These are phyloP conservation scores for Hymenoscyphus fraxineus DNA, from an alignment of 2,329 filamentous ascomycete species.

Conservation along the genomic window DNA sequence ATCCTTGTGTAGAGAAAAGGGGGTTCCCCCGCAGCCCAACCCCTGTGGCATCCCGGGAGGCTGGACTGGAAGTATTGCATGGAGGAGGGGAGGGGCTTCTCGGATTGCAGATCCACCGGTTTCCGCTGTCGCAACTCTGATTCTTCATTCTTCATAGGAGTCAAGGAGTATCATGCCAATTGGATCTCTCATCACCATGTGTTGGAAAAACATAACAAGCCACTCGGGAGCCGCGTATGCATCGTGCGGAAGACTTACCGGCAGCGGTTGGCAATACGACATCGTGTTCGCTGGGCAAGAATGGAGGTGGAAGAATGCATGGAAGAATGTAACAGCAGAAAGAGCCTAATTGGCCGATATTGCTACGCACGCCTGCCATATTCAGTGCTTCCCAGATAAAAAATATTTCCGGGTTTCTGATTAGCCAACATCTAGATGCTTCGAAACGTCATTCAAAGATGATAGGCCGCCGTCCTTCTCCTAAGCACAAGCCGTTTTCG, in stretches of 20 bases:
- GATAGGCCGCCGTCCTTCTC: not conserved
- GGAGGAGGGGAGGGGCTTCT: not conserved
- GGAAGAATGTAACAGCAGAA: not conserved
- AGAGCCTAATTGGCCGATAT: not conserved
- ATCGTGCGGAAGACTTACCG: too few relatives aligned
- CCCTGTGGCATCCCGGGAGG: not conserved
- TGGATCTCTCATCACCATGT: not conserved
- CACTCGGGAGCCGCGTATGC: too few relatives aligned
- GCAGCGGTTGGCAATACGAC: too few relatives aligned
- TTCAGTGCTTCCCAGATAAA: not conserved
- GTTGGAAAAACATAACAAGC: too few relatives aligned
- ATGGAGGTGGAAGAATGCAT: not conserved
- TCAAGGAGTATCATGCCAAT: not conserved
- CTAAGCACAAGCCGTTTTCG: not conserved
- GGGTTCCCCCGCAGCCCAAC: not conserved
- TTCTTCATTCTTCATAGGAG: not conserved
- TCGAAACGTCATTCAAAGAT: not conserved
- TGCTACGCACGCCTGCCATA: not conserved
- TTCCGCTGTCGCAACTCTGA: not conserved
- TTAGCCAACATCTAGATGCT: not conserved
- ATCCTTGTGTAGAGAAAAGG: too few relatives aligned
- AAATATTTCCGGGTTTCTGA: not conserved
- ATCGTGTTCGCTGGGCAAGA: not conserved
- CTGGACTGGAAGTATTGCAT: not conserved
- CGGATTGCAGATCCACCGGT: not conserved